Evolutionary conservation across 768 basidiomycete species (phyloP).

Genomic region (Pleurotus cornucopiae): DNA sequence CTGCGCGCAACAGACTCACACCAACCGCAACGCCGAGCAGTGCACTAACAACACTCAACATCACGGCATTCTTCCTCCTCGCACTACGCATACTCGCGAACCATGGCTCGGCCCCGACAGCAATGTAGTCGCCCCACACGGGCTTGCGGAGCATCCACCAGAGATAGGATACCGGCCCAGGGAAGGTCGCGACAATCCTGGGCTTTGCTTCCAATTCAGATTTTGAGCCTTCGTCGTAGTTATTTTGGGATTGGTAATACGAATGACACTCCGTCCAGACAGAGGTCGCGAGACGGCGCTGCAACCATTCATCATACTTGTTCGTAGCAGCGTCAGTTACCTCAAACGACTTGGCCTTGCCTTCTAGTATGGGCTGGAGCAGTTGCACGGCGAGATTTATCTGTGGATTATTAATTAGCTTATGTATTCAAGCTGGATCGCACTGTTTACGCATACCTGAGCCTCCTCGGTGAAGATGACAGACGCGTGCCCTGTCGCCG

Average conservation of each 20-base stretch:
- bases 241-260: conserved; percentile 36
- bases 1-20: conserved; percentile 12
- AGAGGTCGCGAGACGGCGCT: conserved; percentile 38
- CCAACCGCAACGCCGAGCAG: conserved; percentile 19
- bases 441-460: conserved; percentile 32
- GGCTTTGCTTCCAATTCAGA: conserved; percentile 10
- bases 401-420: conserved; percentile 21
- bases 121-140: conserved; percentile 39
- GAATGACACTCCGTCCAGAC: conserved; percentile 54
- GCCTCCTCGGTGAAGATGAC: conserved; percentile 52
- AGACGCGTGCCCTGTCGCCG: conserved; percentile 54
- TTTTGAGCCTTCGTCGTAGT: conserved; percentile 15
- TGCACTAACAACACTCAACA: conserved; percentile 17
- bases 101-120: conserved; percentile 37
- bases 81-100: conserved; percentile 18
- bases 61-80: conserved; percentile 14
- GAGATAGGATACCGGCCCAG: conserved; percentile 45
- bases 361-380: conserved; percentile 46
- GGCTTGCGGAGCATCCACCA: conserved; percentile 47
- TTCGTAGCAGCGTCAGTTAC: conserved; percentile 42
- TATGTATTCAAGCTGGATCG: conserved; percentile 4
- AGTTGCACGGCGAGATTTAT: conserved; percentile 45
- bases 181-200: conserved; percentile 47
- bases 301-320: conserved; percentile 49
- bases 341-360: conserved; percentile 45